phyloP scores from a whole-genome alignment of 805 yeast genomes.

The Pichia deserticola region DNA sequence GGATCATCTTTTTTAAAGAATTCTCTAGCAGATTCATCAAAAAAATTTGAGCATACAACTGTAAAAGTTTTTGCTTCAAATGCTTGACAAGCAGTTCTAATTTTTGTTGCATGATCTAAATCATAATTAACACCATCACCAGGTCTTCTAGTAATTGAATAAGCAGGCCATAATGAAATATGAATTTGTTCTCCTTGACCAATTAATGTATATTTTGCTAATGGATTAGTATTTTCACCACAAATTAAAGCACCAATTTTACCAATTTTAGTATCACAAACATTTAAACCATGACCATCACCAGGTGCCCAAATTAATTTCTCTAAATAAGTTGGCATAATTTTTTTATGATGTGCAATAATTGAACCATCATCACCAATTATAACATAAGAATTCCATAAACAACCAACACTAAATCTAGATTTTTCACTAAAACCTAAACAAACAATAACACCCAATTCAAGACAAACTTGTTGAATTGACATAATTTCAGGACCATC shows the following conservation, averaged over 20 bases:
- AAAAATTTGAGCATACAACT: background rate
- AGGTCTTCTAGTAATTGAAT: background rate
- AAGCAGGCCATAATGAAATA: background rate
- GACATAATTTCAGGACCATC: background rate
- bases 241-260: background rate
- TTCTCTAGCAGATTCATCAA: background rate
- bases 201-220: background rate
- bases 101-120: background rate
- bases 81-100: background rate
- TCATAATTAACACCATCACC: background rate
- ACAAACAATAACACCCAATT: background rate
- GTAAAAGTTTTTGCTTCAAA: background rate
- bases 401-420: background rate
- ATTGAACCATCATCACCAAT: background rate
- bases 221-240: background rate
- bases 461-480: background rate
- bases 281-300: background rate
- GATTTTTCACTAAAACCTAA: background rate
- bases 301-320: background rate
- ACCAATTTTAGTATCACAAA: background rate
- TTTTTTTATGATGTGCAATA: background rate
- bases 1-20: background rate
- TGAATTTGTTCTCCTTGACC: background rate
- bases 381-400: background rate
- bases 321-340: background rate